Conservation (phyloP, 441 rosid species). For the Sinapis alba region DNA sequence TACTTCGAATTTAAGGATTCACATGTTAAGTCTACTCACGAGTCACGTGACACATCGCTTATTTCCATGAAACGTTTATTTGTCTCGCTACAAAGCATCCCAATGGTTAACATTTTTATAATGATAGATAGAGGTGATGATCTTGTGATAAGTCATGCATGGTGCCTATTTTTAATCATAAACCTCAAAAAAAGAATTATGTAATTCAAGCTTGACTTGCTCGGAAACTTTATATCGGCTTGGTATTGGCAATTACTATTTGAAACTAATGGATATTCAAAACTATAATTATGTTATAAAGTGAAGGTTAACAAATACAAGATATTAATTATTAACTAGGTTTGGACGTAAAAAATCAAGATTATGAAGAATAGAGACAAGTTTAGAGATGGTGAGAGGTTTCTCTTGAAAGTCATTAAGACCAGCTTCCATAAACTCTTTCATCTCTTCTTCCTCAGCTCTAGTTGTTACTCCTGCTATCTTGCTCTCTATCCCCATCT, state of each 20-base stretch:
- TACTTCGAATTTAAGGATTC: slow-evolving; percentile 8
- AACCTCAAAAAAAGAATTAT: not conserved
- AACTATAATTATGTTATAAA: not conserved
- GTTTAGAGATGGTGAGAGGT: slow-evolving; percentile 75
- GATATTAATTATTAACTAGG: not conserved
- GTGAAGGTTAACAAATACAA: not conserved
- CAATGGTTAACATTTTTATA: not conserved
- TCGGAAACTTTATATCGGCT: not conserved
- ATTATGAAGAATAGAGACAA: slow-evolving; percentile 55
- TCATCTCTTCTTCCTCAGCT: slow-evolving; percentile 44
- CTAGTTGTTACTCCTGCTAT: slow-evolving; percentile 74
- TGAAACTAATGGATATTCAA: not conserved
- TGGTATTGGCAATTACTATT: not conserved
- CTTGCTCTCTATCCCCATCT: slow-evolving; percentile 68
- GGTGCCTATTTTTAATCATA: not conserved
- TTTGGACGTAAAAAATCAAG: slow-evolving; percentile 34
- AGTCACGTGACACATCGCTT: slow-evolving; percentile 18
- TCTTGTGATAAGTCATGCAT: not conserved
- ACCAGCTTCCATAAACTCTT: slow-evolving; percentile 77
- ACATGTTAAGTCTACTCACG: slow-evolving; percentile 17
- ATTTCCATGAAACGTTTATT: not conserved
- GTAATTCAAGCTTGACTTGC: not conserved
- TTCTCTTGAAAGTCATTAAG: slow-evolving; percentile 79
- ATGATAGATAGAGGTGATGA: not conserved
- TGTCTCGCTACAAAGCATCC: not conserved